Base-by-base conservation (phyloP, 768 basidiomycete genomes). In the Termitomyces sp. region DNA sequence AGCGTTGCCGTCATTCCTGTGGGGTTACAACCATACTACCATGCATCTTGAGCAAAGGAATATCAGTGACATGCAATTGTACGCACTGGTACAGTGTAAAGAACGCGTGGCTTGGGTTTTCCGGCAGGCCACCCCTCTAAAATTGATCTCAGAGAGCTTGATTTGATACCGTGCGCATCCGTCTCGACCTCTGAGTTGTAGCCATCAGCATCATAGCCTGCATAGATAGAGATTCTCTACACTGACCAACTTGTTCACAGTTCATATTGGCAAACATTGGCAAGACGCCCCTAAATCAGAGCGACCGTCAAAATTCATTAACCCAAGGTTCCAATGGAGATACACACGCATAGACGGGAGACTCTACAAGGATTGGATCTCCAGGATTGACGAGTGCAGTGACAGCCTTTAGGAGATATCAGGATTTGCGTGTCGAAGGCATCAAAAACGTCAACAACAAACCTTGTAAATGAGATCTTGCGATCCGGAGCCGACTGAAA, bases 381-480 rank as follows among this genome's bases (percentile, higher is more conserved):
- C 90, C 92, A 1, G 80, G 82, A 63, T 91, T 84, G 5, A 91
- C 67, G 35, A 95, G 70, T 1, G 86, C 78, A 24, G 75, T 68
- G 59, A 90, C 79, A 19, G 84, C 87, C 88, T 93, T 47, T 42
- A 44, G 35, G 50, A 40, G 22, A 53, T 43, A 54, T 57, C 30
- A 34, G 15, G 6, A 32, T 44, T 14, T n/a, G 3, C 21, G 17
- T 35, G n/a, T n/a, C 8, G n/a, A 15, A 19, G 26, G 10, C 6
- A 47, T 21, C 19, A 28, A 44, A n/a, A 54, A 47, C 3, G 24
- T 26, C 17, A 5, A 40, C 22, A n/a, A 21, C 53, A 21, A 41
- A 14, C 81, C 81, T 64, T 98, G 93, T 48, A 77, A 48, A 98
- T 81, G 60, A 93, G 66, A 74, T 97, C 93, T 70, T 97, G 95